Conservation (phyloP, 2,329 filamentous ascomycete species). For the Monosporascus sp. region DNA sequence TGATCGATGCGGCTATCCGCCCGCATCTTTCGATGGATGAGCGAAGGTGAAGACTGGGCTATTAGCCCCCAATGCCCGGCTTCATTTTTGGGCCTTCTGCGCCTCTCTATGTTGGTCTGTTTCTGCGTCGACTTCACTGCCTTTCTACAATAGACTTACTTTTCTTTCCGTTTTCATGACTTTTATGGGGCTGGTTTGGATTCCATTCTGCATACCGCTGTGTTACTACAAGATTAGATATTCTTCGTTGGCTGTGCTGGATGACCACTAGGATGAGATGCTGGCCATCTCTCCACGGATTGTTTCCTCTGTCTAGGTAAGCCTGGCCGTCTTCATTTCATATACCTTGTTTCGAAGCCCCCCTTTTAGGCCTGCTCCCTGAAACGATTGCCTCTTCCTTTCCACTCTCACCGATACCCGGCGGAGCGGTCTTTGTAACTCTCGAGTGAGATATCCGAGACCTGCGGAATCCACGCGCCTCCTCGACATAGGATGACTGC, state of each 20-base stretch:
- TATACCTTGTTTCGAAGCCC: constrained; percentile 17
- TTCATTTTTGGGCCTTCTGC: not conserved
- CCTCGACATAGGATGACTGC: constrained; percentile 9
- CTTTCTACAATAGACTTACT: not conserved
- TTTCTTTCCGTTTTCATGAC: not conserved
- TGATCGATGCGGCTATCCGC: not conserved
- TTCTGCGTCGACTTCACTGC: not conserved
- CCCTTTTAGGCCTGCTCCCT: constrained; percentile 10
- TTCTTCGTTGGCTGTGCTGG: constrained; percentile 22
- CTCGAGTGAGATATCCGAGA: constrained; percentile 10
- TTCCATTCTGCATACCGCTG: not conserved
- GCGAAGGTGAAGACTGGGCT: not conserved
- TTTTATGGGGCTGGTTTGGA: not conserved
- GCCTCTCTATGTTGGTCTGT: not conserved
- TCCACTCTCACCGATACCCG: not conserved
- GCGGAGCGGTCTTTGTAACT: constrained; percentile 7
- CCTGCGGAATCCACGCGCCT: constrained; percentile 16
- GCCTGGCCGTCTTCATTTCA: constrained; percentile 15
- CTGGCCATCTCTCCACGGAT: constrained; percentile 24
- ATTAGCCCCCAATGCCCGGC: not conserved
- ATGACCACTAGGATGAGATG: constrained; percentile 27
- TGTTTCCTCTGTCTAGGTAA: constrained; percentile 27
- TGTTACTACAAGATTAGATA: constrained; percentile 1
- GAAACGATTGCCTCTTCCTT: constrained; percentile 16
- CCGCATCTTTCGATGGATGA: not conserved